Base-by-base conservation (phyloP, 768 basidiomycete genomes). In the Collybia mongolica region DNA sequence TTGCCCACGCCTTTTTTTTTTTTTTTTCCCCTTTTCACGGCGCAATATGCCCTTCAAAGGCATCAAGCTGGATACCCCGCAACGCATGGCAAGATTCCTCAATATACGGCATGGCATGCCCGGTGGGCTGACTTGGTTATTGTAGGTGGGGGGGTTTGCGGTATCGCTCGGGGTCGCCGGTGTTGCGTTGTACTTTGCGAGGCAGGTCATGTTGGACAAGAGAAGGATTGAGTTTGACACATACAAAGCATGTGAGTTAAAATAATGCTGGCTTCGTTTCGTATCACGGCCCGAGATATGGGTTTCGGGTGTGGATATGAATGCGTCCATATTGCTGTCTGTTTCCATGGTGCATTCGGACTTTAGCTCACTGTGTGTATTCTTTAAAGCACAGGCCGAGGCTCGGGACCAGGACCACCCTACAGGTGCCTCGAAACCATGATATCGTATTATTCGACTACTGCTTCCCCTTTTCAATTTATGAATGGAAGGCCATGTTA, bases 201-300 rank as follows among this genome's bases (percentile, higher is more conserved):
- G 70, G 55, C 59, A 61, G 44, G 56, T 53, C 19, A 66, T 72
- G 29, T 54, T 57, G 5, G 55, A 52, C 39, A 69, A 67, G 46
- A 62, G 72, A 26, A 72, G 60, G 49, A 56, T 57, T 6, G 68
- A 68, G 38, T 51, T 72, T 42, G 67, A 70, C 22, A 64, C 66
- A 22, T 64, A 68, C 36, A 54, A 62, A 50, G 51, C 56, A 38
- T 53, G 70, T 71, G 49, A 49, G 66, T 59, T 19, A n/a, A n/a
- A n/a, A n/a, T 32, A 14, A 6, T 32, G 5, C 11, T 32, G 32
- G 32, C 32, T 32, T 32, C 11, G 14, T 6, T 12, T 32, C 11
- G 5, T 6, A 12, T 12, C 11, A 5, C 11, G 32, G 32, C 14
- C 11, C 32, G 32, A 9, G 32, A 32, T 32, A 12, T 32, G 7